phyloP scores from a whole-genome alignment of 2,329 filamentous ascomycete genomes.

The Aspergillus pseudoviridinutans region DNA sequence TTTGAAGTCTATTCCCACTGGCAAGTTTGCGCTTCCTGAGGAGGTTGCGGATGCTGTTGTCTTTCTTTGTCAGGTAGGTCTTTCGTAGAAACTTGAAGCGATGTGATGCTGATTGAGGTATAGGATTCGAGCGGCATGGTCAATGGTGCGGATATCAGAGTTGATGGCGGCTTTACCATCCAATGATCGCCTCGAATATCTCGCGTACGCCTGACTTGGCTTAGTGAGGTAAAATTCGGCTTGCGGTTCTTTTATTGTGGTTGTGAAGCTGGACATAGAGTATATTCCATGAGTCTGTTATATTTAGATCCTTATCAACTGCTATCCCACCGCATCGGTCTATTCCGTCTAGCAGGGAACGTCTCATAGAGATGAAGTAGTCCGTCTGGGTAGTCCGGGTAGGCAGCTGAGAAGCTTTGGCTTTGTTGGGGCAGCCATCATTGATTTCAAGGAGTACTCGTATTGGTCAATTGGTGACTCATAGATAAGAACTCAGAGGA shows the following conservation, averaged over 20 bases:
- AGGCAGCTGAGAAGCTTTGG: too few species aligned
- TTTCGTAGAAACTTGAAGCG: not conserved
- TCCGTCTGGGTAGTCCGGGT: not conserved
- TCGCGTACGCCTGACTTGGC: too few species aligned
- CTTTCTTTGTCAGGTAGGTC: constrained; percentile 36
- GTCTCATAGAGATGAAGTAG: not conserved
- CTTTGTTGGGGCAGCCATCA: not conserved
- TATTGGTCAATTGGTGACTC: not conserved
- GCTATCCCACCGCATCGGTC: not conserved
- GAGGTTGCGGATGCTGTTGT: constrained; percentile 39
- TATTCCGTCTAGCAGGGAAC: not conserved
- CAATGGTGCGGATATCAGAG: constrained; percentile 38
- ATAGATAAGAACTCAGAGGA: not conserved
- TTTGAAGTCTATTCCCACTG: constrained; percentile 36
- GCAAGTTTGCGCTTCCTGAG: constrained; percentile 36
- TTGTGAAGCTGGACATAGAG: not conserved
- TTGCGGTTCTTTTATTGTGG: too few species aligned
- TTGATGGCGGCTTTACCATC: constrained; percentile 40
- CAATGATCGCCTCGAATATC: too few species aligned
- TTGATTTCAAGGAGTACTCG: not conserved
- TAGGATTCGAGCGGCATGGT: constrained; percentile 41
- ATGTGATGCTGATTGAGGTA: not conserved
- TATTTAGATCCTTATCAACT: not conserved
- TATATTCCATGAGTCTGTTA: not conserved
- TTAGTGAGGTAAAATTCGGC: too few species aligned